phyloP scores from a whole-genome alignment of 345 rosid genomes.

The Chamaenerion angustifolium region DNA sequence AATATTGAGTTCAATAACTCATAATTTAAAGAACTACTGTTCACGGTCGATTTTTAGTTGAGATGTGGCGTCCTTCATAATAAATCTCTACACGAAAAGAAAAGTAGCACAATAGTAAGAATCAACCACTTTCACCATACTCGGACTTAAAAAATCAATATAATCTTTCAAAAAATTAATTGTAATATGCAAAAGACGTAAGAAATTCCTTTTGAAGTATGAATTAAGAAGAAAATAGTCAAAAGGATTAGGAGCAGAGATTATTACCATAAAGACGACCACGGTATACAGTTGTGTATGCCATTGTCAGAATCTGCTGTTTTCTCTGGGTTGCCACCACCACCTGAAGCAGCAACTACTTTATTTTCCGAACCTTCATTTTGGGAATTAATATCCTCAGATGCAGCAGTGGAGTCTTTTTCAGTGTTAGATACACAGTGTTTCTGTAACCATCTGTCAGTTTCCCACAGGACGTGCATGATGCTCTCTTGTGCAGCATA shows the following conservation, averaged over 20 bases:
- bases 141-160: too few relatives aligned
- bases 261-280: conserved; percentile 47
- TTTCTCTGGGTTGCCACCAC: conserved; percentile 48
- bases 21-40: too few relatives aligned
- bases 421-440: conserved; percentile 47
- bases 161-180: too few relatives aligned
- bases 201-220: background rate
- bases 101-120: too few relatives aligned
- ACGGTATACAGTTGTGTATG: conserved; percentile 18
- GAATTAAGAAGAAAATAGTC: background rate
- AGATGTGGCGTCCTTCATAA: too few relatives aligned
- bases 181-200: too few relatives aligned
- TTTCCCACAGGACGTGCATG: conserved; percentile 98
- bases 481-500: conserved; percentile 92
- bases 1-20: too few relatives aligned
- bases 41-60: too few relatives aligned
- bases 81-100: too few relatives aligned
- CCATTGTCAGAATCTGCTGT: conserved; percentile 24
- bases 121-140: too few relatives aligned
- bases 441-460: conserved; percentile 89
- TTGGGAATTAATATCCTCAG: conserved; percentile 17
- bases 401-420: conserved; percentile 22
- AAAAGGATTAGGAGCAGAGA: background rate
- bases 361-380: conserved; percentile 28
- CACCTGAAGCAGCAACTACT: conserved; percentile 38